Base-by-base conservation (phyloP, 2,329 filamentous ascomycete genomes). In the Apiospora aurea region DNA sequence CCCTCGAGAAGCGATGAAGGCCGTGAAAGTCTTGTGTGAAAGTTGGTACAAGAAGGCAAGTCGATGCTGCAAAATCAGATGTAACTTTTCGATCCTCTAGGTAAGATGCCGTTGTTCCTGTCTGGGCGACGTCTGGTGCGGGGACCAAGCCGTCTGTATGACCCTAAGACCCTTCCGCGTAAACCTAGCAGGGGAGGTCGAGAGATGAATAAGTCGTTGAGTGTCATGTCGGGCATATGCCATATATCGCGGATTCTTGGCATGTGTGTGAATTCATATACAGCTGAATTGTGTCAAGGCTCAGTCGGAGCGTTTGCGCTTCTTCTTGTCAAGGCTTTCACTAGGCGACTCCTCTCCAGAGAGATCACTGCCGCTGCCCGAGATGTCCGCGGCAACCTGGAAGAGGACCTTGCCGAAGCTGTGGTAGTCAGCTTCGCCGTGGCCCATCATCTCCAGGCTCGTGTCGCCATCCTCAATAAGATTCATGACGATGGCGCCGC, bases 401-500 rank as follows among this genome's bases (percentile, higher is more conserved):
- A 95, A 97, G 74, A 97, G 89, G 57, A 94, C 92, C 79, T 92
- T 92, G 76, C 94, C 93, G 73, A 94, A 88, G 72, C 87, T 87
- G 76, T 87, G 87, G 73, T 94, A 92, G n/a, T 91, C 88, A 21
- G 87, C 85, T 53, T 86, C 80, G 18, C 82, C 77, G 7, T 81
- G 80, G 21, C 82, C 71, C 82, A 84, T 84, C 82, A 84, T 81
- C 71, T 82, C 82, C 73, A 82, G 77, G 73, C 82, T 75, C 79
- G 81, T 81, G 5, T 94, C 92, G 61, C 88, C 88, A 71, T 92
- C 89, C 75, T 96, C 94, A 69, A 97, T 87, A 69, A 98, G 89
- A 79, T 94, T 94, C 92, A 98, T 96, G 79, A 97, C 92, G 76
- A 98, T 93, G 73, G 95, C 94, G 74, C 95, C 94, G 72, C 92